phyloP scores from a whole-genome alignment of 1,284 basidiomycete species.

The Tilletiopsis washingtonensis region DNA sequence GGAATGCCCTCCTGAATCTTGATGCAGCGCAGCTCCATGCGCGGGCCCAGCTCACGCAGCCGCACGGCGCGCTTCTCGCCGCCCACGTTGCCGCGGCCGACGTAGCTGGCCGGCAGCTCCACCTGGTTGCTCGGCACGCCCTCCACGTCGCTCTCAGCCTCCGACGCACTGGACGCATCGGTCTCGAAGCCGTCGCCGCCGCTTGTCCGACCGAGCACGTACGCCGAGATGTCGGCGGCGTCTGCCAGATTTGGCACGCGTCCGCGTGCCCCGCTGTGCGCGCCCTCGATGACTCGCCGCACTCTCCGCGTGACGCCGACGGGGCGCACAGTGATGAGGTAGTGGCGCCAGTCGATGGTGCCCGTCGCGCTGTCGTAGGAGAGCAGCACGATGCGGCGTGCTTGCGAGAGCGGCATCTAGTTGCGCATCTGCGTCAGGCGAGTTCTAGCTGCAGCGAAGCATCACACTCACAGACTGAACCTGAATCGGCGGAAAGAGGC shows the following conservation, averaged over 20 bases:
- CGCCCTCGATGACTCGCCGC: conserved; percentile 74
- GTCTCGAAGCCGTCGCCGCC: conserved; percentile 52
- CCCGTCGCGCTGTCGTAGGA: conserved; percentile 80
- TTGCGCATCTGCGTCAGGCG: conserved; percentile 34
- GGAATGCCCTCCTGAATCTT: conserved; percentile 86
- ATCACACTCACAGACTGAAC: too few species aligned
- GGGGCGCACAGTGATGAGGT: conserved; percentile 86
- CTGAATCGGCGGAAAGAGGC: conserved; percentile 74
- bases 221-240: conserved; percentile 91
- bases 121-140: conserved; percentile 57
- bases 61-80: conserved; percentile 82
- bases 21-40: conserved; percentile 84
- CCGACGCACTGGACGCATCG: conserved; percentile 50
- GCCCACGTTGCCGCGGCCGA: conserved; percentile 85
- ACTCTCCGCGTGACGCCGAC: conserved; percentile 88
- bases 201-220: conserved; percentile 65
- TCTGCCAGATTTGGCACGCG: conserved; percentile 68
- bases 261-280: conserved; percentile 8
- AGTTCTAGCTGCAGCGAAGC: conserved; percentile 44
- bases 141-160: conserved; percentile 66
- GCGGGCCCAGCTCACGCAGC: conserved; percentile 86
- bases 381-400: conserved; percentile 83
- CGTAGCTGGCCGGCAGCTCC: conserved; percentile 80
- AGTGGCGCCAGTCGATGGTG: conserved; percentile 89
- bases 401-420: conserved; percentile 67